phyloP scores from a whole-genome alignment of 2,329 filamentous ascomycete genomes.

The Cadophora sp. region DNA sequence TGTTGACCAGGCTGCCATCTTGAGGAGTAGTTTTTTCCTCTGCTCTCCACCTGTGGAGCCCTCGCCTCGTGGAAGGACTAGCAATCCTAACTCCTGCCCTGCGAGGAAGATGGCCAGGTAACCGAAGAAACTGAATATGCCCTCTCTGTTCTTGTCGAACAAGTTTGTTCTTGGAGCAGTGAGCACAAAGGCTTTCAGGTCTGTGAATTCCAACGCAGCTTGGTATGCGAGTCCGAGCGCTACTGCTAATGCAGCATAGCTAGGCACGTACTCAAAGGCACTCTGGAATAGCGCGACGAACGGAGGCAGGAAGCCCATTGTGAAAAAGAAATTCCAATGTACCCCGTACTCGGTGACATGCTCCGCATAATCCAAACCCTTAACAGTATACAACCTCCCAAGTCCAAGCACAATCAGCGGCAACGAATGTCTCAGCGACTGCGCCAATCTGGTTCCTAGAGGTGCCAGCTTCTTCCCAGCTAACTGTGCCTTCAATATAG shows the following conservation, averaged over 20 bases:
- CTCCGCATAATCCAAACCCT: constrained; percentile 93
- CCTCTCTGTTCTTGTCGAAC: constrained; percentile 90
- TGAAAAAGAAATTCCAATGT: constrained; percentile 99
- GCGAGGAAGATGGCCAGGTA: constrained; percentile 95
- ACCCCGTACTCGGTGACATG: constrained; percentile 98
- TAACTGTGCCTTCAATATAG: constrained; percentile 74
- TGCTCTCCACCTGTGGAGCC: constrained; percentile 54
- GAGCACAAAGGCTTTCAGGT: constrained; percentile 83
- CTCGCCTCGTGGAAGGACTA: constrained; percentile 70
- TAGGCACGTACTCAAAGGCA: constrained; percentile 72
- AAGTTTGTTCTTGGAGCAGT: constrained; percentile 80
- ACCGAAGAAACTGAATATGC: constrained; percentile 91
- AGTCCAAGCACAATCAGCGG: constrained; percentile 83
- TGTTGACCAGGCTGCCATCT: constrained; percentile 67
- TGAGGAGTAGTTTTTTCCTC: constrained; percentile 64
- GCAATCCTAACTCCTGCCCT: constrained; percentile 83
- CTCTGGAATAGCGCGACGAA: constrained; percentile 86
- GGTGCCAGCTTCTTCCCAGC: constrained; percentile 53
- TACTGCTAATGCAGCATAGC: constrained; percentile 77
- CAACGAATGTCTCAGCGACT: constrained; percentile 79
- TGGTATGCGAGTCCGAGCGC: constrained; percentile 76
- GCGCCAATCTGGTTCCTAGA: constrained; percentile 63
- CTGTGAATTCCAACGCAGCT: constrained; percentile 74
- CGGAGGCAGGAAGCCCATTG: constrained; percentile 84
- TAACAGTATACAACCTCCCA: constrained; percentile 85